A percentile compares a stretch with the other conserved stretches of the same genome.
These are phyloP conservation scores for Globisporangium rhizosaccharum DNA, from an alignment of 352 stramenopile species.

Conservation along the genomic window DNA sequence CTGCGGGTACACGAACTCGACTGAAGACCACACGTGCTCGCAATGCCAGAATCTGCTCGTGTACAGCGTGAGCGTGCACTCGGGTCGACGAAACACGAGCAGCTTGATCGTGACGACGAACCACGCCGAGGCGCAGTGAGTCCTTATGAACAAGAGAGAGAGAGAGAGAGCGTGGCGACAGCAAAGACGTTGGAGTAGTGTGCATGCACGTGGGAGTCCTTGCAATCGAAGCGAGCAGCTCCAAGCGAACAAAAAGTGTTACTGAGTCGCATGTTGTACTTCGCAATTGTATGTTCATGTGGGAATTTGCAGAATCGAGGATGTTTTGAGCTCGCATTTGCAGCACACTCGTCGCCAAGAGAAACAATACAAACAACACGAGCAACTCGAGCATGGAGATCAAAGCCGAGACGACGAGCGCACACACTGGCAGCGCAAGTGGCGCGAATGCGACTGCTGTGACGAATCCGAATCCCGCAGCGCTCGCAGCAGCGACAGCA, in stretches of 20 bases:
- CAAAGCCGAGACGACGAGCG: conserved; percentile 7
- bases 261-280: background rate
- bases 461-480: conserved; percentile 9
- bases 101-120: conserved; percentile 28
- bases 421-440: background rate
- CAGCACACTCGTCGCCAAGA: too few species aligned
- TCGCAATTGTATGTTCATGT: background rate
- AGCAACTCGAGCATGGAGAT: conserved; percentile 10
- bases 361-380: background rate
- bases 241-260: background rate
- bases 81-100: conserved; percentile 51
- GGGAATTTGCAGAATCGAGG: background rate
- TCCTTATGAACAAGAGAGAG: background rate
- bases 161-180: background rate
- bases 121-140: conserved; percentile 8
- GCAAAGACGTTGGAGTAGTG: too few species aligned
- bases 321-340: too few species aligned
- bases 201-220: background rate
- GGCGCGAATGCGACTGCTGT: conserved; percentile 11
- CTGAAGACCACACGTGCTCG: conserved; percentile 33
- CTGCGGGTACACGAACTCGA: conserved; percentile 49
- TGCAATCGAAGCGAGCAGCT: background rate
- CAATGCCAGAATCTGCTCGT: conserved; percentile 63
- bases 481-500: background rate
- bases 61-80: conserved; percentile 69